Evolutionary conservation across 495 filamentous ascomycete genomes (phyloP), one percentile per base, ranked within the genome.

Genomic region (Hyphodiscus hymeniophilus): DNA sequence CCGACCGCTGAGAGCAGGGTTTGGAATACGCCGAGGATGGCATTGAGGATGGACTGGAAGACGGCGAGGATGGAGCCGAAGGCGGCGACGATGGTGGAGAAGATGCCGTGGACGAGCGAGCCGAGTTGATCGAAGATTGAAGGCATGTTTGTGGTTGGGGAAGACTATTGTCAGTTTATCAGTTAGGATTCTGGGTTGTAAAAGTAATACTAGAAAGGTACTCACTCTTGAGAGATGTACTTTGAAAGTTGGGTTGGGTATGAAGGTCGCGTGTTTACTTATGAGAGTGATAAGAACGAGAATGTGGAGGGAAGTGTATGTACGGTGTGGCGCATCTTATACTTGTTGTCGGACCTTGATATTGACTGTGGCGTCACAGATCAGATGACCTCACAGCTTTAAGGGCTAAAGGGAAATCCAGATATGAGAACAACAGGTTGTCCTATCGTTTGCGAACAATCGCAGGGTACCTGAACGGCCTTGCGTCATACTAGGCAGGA

Each of bases 81-180:
- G 42, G 60, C 42, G 10, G 58, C 24, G 17, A 52, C 15, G 39
- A 66, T 54, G 36, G 55, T 28, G 12, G 20, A 46, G 40, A 58
- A 51, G 44, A 64, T 42, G 51, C 67, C 68, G 34, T 61, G 47
- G 55, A 71, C 42, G 30, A 69, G 59, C 31, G 60, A 54, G 31
- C 51, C 38, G 51, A 70, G 49, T 44, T 60, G 60, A 45, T 59
- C 50, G 17, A 63, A 38, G 24, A 68, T 55, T 21, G 62, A 56
- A 55, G 69, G 51, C 58, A 71, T 67, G 42, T 52, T 51, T 32
- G 33, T 52, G 11, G 36, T 53, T 41, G 31, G 33, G 23, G 10
- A 10, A 18, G 18, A 28, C n/a, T 40, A 18, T 12, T 38, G 7
- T 38, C 17, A 38, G 12, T 38, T 28, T n/a, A n/a, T n/a, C n/a